These are phyloP conservation scores for Fusarium irregulare DNA, from an alignment of 2,329 filamentous ascomycete genomes.

Conservation along the genomic window DNA sequence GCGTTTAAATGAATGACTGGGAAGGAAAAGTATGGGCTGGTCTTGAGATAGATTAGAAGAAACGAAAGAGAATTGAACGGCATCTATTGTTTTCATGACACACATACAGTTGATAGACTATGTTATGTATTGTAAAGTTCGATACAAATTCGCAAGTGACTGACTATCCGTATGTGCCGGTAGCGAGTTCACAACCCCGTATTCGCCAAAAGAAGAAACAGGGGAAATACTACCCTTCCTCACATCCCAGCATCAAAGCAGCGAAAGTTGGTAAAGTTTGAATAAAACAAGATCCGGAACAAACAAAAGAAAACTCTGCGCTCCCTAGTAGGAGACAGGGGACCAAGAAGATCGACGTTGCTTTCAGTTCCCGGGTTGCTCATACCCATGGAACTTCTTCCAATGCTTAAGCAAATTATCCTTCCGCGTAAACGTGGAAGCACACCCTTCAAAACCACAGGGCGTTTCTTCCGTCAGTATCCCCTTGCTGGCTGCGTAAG, in stretches of 20 bases:
- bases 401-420: conserved; percentile 40
- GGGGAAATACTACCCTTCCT: neutral
- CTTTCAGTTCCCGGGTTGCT: neutral
- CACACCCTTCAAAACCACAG: conserved; percentile 20
- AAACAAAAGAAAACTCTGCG: neutral
- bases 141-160: neutral
- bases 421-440: conserved; percentile 21
- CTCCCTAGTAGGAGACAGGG: neutral
- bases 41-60: neutral
- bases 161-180: neutral
- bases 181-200: neutral
- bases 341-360: neutral
- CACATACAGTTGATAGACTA: neutral
- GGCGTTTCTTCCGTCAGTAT: neutral
- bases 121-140: conserved; percentile 20
- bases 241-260: neutral
- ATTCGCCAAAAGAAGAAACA: conserved; percentile 6
- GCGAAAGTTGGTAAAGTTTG: conserved; percentile 22
- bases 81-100: conserved; percentile 30
- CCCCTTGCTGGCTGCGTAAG: conserved; percentile 19
- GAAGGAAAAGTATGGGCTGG: conserved; percentile 22
- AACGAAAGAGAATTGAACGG: conserved; percentile 21
- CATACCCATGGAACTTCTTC: conserved; percentile 23
- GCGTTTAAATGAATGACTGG: conserved; percentile 28
- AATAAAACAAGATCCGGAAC: conserved; percentile 15